phyloP scores from a whole-genome alignment of 2,329 filamentous ascomycete species.

The Fusarium pilosicola region DNA sequence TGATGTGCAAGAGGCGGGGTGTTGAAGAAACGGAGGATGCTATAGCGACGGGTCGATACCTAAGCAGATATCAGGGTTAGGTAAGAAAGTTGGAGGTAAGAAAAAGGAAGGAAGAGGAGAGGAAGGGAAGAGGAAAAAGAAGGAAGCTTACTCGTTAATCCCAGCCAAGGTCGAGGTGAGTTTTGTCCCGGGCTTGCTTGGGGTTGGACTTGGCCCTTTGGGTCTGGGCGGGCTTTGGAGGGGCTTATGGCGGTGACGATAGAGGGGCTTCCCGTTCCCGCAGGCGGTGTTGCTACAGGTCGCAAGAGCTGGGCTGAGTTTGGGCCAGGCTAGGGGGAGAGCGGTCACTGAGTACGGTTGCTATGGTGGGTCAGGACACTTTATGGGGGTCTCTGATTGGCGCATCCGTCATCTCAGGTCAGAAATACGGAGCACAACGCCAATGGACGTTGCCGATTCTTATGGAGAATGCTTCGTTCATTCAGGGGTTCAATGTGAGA shows the following conservation, averaged over 20 bases:
- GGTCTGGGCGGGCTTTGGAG: constrained; percentile 22
- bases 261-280: constrained; percentile 45
- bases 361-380: constrained; percentile 12
- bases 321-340: constrained; percentile 15
- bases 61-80: constrained; percentile 11
- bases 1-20: constrained; percentile 28
- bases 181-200: constrained; percentile 24
- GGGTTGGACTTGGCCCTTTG: neutral
- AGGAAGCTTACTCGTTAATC: constrained; percentile 37
- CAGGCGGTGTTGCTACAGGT: constrained; percentile 38
- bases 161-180: constrained; percentile 36
- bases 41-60: constrained; percentile 11
- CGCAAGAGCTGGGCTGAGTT: constrained; percentile 9
- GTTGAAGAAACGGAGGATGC: constrained; percentile 24
- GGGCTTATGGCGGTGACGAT: constrained; percentile 47
- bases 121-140: constrained; percentile 21
- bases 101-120: constrained; percentile 28
- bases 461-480: constrained; percentile 18
- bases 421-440: constrained; percentile 12
- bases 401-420: neutral
- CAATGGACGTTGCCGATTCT: constrained; percentile 21
- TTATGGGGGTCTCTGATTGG: neutral
- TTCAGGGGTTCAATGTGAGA: constrained; percentile 27
- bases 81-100: constrained; percentile 13
- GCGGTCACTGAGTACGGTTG: constrained; percentile 21